Base-by-base conservation (phyloP, 805 yeast species). In the Sugiyamaella floridensis region DNA sequence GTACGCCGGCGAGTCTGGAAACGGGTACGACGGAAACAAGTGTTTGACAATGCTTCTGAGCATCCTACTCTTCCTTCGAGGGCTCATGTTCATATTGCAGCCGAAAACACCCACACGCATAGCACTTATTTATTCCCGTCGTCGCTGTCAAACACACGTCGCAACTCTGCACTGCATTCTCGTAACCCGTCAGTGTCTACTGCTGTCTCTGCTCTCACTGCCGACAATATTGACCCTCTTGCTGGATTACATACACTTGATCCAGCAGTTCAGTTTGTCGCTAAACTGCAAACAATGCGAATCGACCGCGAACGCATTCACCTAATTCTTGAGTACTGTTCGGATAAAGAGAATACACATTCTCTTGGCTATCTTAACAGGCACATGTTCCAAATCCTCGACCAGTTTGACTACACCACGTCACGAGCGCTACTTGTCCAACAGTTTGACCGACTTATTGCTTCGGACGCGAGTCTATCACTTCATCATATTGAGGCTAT, bases 1-100 rank as follows among this genome's bases (percentile, higher is more conserved):
- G 86, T 84, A 1, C 67, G 95, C 50, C 74, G 86, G 58, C 67
- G 95, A 28, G 64, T 80, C 2, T 86, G 93, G 92, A 71, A 77
- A 46, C 69, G 83, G 45, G 58, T 67, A 18, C 47, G 62, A 7
- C 40, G 34, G 3, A 32, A 32, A 14, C 12, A 32, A 14, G n/a
- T 32, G 8, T 32, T 32, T 32, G 37, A 32, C 37, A 14, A 32
- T 14, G 4, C 37, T 10, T 10, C 9, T 2, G 37, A 32, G n/a
- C 37, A 14, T 10, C 37, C 37, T 11, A 14, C 37, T 32, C n/a
- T 32, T 11, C 37, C 37, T 4, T 10, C n/a, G n/a, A 32, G 37
- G 9, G 37, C 37, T 8, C 37, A 32, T 14, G 37, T 32, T 11
- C 37, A 32, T 8, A 14, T 32, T 14, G n/a, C 37, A 11, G 37